Base-by-base conservation (phyloP, 2,329 filamentous ascomycete species). In the Trichoderma breve region DNA sequence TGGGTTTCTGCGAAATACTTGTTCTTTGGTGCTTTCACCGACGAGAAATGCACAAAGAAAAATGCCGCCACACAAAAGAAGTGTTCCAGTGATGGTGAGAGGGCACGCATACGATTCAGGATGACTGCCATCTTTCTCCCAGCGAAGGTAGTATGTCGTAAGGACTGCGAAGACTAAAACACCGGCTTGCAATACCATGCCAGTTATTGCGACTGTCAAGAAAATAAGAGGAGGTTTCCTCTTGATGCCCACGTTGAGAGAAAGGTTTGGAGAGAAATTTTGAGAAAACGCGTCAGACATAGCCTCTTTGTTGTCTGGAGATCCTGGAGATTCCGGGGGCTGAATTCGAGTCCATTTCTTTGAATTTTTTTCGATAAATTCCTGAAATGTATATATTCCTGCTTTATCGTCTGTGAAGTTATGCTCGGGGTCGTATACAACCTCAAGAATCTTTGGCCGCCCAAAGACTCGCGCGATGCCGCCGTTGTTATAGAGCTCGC, bases 401-500 rank as follows among this genome's bases (percentile, higher is more conserved):
- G 43, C 43, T 21, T n/a, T 11, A 18, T 11, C 3, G 5, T 47
- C 43, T 0, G 43, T 4, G 5, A 39, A 26, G 2, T 24, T 12
- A 7, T 18, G 14, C 2, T 63, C 15, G 18, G 64, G 51, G n/a
- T 67, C 64, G 15, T 67, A 67, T 3, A 67, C 64, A 43, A 67
- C n/a, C n/a, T 67, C 51, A 0, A 67, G 32, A 1, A 67, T 67
- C 3, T 67, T 67, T 6, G 64, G 64, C 0, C 64, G 64, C 0
- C 64, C 62, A 39, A 65, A 70, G 26, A 63, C 51, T 18, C 64
- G 6, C 1, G 26, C 51, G 12, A 67, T 67, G 4, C 21, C 64
- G 15, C 64, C 64, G 4, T 67, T 67, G 15, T 67, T n/a, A 5
- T 67, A 58, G 18, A 67, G 64, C 3, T 67, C 64, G 3, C 64